phyloP scores from a whole-genome alignment of 2,329 filamentous ascomycete genomes.

The Fusarium sp. region DNA sequence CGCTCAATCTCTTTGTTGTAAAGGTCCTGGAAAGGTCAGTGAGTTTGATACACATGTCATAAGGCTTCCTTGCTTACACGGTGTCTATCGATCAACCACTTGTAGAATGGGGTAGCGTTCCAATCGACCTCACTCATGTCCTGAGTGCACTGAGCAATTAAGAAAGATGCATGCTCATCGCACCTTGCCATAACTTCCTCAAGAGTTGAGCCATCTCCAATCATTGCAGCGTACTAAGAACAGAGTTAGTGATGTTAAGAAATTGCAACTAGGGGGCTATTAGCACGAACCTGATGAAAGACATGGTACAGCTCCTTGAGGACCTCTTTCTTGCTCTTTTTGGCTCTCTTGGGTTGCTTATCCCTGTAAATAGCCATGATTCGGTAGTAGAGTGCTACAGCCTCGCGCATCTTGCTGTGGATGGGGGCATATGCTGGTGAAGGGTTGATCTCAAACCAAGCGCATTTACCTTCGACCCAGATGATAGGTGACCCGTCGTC shows the following conservation, averaged over 20 bases:
- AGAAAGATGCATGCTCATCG: constrained; percentile 65
- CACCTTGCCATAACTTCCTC: constrained; percentile 65
- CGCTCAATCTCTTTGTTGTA: constrained; percentile 44
- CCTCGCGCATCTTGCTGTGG: constrained; percentile 73
- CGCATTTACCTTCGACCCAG: constrained; percentile 72
- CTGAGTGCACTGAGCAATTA: constrained; percentile 67
- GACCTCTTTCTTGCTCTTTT: constrained; percentile 50
- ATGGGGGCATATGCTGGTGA: constrained; percentile 69
- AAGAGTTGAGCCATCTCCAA: constrained; percentile 68
- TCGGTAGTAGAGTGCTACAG: constrained; percentile 75
- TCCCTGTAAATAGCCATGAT: constrained; percentile 70
- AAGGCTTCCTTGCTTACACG: constrained; percentile 54
- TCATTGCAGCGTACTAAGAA: constrained; percentile 64
- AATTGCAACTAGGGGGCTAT: not conserved
- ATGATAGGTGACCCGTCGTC: constrained; percentile 69
- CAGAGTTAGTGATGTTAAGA: constrained; percentile 6
- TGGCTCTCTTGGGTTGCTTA: constrained; percentile 51
- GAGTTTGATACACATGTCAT: not conserved
- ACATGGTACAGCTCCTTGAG: constrained; percentile 51
- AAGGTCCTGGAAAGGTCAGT: constrained; percentile 46
- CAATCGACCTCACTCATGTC: constrained; percentile 57
- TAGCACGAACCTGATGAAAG: constrained; percentile 53
- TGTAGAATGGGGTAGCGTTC: constrained; percentile 63
- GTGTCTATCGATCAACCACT: constrained; percentile 62
- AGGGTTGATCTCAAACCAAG: constrained; percentile 79